Conservation (phyloP, 2,329 filamentous ascomycete genomes). For the Davidsoniella neocaledoniae region DNA sequence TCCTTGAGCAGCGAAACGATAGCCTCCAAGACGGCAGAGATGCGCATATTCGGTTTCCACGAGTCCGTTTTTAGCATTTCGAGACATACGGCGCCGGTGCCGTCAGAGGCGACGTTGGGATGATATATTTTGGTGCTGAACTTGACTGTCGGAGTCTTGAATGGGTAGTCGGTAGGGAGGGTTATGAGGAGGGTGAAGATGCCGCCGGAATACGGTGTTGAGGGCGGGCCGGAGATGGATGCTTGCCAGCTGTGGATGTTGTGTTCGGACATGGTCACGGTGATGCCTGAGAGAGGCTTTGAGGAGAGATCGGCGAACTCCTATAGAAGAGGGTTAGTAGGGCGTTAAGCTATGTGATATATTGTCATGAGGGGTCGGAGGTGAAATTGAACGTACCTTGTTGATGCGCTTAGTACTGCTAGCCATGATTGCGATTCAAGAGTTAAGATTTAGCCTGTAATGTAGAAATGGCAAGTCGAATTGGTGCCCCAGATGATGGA, state of each 20-base stretch:
- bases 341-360: no score
- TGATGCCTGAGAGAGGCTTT: constrained; percentile 30
- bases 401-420: constrained; percentile 25
- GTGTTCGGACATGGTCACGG: constrained; percentile 19
- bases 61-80: constrained; percentile 83
- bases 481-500: no score
- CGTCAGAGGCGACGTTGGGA: constrained; percentile 99
- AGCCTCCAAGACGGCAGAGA: constrained; percentile 60
- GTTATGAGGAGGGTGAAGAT: constrained; percentile 74
- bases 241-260: constrained; percentile 37
- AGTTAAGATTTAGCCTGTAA: no score
- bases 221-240: constrained; percentile 27
- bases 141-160: constrained; percentile 99
- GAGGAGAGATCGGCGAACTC: constrained; percentile 35
- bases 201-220: constrained; percentile 43
- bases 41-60: constrained; percentile 79
- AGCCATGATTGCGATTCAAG: constrained; percentile 17
- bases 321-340: constrained; percentile 19
- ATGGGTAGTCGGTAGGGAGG: constrained; percentile 99
- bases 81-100: constrained; percentile 88
- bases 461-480: no score
- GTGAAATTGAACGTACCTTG: constrained; percentile 20
- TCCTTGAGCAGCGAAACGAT: constrained; percentile 57
- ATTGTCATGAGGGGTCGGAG: neutral
- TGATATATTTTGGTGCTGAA: constrained; percentile 99